Evolutionary conservation across 495 filamentous ascomycete species (phyloP).

Genomic region (Paragyromitra xinjiangensis): DNA sequence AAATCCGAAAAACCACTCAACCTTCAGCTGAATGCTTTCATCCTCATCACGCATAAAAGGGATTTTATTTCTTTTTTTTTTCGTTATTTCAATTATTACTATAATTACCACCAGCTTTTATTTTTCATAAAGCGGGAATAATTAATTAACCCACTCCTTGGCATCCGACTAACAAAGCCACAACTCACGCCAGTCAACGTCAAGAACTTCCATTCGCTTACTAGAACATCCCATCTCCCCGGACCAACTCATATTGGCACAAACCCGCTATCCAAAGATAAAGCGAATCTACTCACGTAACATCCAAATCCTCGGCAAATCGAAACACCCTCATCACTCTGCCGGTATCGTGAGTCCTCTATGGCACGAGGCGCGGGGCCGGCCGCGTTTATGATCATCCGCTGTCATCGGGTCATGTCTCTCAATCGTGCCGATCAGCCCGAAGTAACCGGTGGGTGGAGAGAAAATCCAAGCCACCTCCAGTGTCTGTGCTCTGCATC

Average conservation of each 20-base stretch:
- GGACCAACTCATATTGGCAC: neutral
- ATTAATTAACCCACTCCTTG: neutral
- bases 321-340: neutral
- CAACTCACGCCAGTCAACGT: neutral
- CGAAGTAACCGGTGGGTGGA: neutral
- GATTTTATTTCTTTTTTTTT: too few species aligned
- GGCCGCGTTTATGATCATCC: constrained; percentile 14
- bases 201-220: neutral
- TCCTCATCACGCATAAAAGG: too few species aligned
- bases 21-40: neutral
- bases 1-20: neutral
- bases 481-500: constrained; percentile 19
- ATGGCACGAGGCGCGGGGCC: neutral
- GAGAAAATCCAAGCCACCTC: neutral
- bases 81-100: too few species aligned
- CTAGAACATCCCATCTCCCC: neutral
- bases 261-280: neutral
- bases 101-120: too few species aligned
- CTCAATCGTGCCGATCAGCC: constrained; percentile 5
- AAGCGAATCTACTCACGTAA: neutral
- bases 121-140: too few species aligned
- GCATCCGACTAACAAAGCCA: neutral
- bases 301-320: neutral
- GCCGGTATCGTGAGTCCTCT: neutral
- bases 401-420: constrained; percentile 19